Conservation (phyloP, 768 basidiomycete species). For the Suillus sp. region DNA sequence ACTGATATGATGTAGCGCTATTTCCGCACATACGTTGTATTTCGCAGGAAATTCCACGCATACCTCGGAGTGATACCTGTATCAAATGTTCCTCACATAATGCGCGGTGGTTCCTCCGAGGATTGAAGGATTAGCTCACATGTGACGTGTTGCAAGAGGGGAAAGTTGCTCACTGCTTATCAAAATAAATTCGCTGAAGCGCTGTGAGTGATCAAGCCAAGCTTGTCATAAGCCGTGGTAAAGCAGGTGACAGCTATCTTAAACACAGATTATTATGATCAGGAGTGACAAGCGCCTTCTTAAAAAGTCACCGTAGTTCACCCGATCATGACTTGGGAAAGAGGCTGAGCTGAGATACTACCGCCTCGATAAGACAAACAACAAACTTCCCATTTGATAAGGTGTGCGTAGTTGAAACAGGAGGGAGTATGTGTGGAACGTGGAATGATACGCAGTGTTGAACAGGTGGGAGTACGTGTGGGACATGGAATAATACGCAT, state of each 20-base stretch:
- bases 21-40: not conserved
- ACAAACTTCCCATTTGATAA: not conserved
- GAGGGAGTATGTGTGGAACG: too few relatives aligned
- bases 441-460: not conserved
- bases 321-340: not conserved
- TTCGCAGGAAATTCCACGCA: slow-evolving; percentile 1
- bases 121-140: slow-evolving; percentile 1
- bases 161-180: not conserved
- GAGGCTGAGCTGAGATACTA: not conserved
- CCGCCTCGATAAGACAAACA: not conserved
- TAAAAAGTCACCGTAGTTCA: not conserved
- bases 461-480: not conserved
- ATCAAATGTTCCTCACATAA: not conserved
- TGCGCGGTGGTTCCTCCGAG: slow-evolving; percentile 1
- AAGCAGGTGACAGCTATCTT: not conserved
- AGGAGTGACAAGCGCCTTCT: not conserved
- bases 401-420: not conserved
- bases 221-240: not conserved
- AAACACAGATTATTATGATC: not conserved
- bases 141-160: not conserved
- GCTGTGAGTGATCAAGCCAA: not conserved
- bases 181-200: not conserved
- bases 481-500: not conserved
- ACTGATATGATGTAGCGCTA: not conserved
- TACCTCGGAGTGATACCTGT: not conserved